Conservation (phyloP, 768 basidiomycete species). For the Hericium rajendrae region DNA sequence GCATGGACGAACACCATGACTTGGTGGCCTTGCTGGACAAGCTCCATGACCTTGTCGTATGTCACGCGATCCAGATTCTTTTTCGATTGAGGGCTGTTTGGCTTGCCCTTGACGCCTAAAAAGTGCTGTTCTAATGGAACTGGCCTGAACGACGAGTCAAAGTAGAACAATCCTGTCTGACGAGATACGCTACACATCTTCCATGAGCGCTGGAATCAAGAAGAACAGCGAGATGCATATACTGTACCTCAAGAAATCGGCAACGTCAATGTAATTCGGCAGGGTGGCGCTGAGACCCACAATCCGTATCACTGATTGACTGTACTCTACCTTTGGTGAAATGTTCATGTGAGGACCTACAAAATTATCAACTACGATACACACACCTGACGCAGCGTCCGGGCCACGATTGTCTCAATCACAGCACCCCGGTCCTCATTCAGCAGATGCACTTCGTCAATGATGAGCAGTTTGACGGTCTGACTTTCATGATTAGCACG, state of each 20-base stretch:
- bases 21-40: conserved; percentile 89
- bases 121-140: conserved; percentile 97
- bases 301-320: conserved; percentile 91
- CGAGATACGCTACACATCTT: conserved; percentile 61
- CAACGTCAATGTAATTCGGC: conserved; percentile 95
- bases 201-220: not conserved
- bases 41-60: conserved; percentile 81
- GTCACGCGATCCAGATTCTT: conserved; percentile 83
- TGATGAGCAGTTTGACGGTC: conserved; percentile 90
- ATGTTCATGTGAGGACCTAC: not conserved
- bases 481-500: conserved; percentile 21
- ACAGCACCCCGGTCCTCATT: conserved; percentile 98
- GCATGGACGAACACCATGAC: conserved; percentile 99
- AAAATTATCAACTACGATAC: not conserved
- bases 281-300: conserved; percentile 94
- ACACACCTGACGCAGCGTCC: conserved; percentile 78
- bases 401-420: conserved; percentile 94
- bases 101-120: conserved; percentile 85
- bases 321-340: conserved; percentile 74
- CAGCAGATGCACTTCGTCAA: conserved; percentile 94
- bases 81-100: conserved; percentile 59
- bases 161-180: conserved; percentile 87
- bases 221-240: not conserved
- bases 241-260: conserved; percentile 88
- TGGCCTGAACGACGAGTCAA: conserved; percentile 94